Evolutionary conservation across 2,329 filamentous ascomycete species (phyloP).

Genomic region (Cladophialophora yegresii): DNA sequence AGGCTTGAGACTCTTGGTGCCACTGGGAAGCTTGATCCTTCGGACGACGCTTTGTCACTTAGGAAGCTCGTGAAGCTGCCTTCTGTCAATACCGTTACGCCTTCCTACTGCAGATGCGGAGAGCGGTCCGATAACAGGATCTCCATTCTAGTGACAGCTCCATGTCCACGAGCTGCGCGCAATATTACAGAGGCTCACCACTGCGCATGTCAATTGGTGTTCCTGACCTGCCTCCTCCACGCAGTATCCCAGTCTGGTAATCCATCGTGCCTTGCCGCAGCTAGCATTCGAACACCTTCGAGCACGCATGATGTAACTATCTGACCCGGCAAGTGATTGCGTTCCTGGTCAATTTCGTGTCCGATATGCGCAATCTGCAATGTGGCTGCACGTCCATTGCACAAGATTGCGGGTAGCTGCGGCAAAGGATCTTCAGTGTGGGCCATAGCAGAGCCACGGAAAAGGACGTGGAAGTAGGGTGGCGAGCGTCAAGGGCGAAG

Average conservation of each 20-base stretch:
- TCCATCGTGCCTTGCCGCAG: not conserved
- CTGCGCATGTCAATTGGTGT: not conserved
- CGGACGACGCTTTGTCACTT: conserved; percentile 3
- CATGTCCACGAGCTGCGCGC: not conserved
- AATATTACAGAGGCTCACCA: not conserved
- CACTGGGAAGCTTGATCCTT: conserved; percentile 4
- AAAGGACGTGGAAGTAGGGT: not conserved
- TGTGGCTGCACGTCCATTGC: conserved; percentile 1
- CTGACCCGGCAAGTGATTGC: not conserved
- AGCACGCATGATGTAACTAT: conserved; percentile 6
- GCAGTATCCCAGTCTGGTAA: not conserved
- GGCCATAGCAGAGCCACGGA: not conserved
- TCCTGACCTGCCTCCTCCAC: not conserved
- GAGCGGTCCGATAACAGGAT: not conserved
- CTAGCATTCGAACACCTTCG: not conserved
- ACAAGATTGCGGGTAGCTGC: conserved; percentile 5
- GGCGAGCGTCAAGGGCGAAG: not conserved
- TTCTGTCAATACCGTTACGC: not conserved
- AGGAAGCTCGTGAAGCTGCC: conserved; percentile 1
- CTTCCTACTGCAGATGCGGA: conserved; percentile 3
- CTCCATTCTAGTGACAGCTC: not conserved
- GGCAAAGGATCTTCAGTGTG: not conserved
- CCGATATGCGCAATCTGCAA: conserved; percentile 1
- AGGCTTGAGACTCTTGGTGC: conserved; percentile 18
- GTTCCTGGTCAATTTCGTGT: not conserved